Percentiles rank a stretch among this genome's conserved stretches.
Conservation (phyloP, 352 stramenopile genomes). For the Phytophthora nicotianae region DNA sequence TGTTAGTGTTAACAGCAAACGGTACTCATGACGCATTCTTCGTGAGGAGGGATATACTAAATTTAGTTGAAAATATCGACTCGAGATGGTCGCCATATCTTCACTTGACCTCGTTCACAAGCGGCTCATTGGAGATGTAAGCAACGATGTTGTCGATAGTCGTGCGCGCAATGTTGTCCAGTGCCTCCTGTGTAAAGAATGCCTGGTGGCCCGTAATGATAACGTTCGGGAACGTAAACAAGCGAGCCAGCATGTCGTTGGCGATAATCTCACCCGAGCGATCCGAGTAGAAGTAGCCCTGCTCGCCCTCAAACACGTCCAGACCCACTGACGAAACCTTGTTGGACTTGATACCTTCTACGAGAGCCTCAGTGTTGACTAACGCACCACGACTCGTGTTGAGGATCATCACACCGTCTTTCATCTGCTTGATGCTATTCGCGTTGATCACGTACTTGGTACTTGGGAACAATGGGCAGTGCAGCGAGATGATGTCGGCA, state of each 20-base stretch:
- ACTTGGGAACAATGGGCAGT: conserved; percentile 81
- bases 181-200: conserved; percentile 81
- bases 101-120: conserved; percentile 67
- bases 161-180: conserved; percentile 71
- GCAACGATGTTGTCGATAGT: conserved; percentile 80
- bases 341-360: conserved; percentile 76
- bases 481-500: conserved; percentile 89
- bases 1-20: too few species aligned
- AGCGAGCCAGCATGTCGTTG: conserved; percentile 68
- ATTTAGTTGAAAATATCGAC: too few species aligned
- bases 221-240: conserved; percentile 87
- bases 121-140: conserved; percentile 41
- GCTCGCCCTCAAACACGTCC: conserved; percentile 90
- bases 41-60: too few species aligned
- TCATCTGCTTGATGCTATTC: conserved; percentile 85
- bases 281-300: conserved; percentile 82
- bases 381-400: conserved; percentile 91
- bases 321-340: conserved; percentile 79
- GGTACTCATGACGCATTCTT: too few species aligned
- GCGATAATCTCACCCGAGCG: conserved; percentile 67
- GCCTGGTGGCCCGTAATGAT: conserved; percentile 83
- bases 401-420: conserved; percentile 90
- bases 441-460: conserved; percentile 89
- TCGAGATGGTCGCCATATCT: not conserved
- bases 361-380: conserved; percentile 83